A percentile compares a stretch with the other conserved stretches of the same genome.
Evolutionary conservation across 768 basidiomycete species (phyloP).

Genomic region (Mycena belliarum): DNA sequence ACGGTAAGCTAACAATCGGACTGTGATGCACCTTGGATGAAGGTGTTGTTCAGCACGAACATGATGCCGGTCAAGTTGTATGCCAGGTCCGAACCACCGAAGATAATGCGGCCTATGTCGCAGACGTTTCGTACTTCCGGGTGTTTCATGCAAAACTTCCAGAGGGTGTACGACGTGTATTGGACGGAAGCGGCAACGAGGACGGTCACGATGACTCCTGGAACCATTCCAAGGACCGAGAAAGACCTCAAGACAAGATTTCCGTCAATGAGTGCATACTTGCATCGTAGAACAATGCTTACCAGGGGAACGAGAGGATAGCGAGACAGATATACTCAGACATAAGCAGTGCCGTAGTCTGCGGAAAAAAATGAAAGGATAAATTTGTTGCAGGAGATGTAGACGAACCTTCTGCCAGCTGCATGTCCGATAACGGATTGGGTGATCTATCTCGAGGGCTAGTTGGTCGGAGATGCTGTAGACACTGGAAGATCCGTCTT

Average conservation of each 20-base stretch:
- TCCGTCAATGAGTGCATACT: no score
- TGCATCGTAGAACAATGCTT: not conserved
- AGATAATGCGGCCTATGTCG: conserved; percentile 50
- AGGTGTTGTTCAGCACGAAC: conserved; percentile 57
- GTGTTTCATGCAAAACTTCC: conserved; percentile 50
- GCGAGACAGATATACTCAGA: conserved; percentile 39
- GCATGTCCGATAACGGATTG: conserved; percentile 42
- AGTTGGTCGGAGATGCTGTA: conserved; percentile 24
- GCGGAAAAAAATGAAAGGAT: not conserved
- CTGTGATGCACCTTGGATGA: conserved; percentile 43
- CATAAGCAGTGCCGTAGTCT: conserved; percentile 35
- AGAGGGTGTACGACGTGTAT: conserved; percentile 38
- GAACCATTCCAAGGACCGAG: conserved; percentile 46
- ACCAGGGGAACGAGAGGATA: conserved; percentile 30
- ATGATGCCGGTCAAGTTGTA: conserved; percentile 53
- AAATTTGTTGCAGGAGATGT: not conserved
- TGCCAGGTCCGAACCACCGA: conserved; percentile 46
- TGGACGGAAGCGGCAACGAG: conserved; percentile 38
- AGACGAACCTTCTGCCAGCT: conserved; percentile 50
- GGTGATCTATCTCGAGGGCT: conserved; percentile 30
- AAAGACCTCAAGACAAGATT: conserved; percentile 1
- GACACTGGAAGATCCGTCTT: no score
- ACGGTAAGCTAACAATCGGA: conserved; percentile 29
- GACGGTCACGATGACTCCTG: conserved; percentile 43
- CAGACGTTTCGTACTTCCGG: conserved; percentile 52